Conservation (phyloP, 1,139 yeast genomes). For the Eremothecium gossypii region DNA sequence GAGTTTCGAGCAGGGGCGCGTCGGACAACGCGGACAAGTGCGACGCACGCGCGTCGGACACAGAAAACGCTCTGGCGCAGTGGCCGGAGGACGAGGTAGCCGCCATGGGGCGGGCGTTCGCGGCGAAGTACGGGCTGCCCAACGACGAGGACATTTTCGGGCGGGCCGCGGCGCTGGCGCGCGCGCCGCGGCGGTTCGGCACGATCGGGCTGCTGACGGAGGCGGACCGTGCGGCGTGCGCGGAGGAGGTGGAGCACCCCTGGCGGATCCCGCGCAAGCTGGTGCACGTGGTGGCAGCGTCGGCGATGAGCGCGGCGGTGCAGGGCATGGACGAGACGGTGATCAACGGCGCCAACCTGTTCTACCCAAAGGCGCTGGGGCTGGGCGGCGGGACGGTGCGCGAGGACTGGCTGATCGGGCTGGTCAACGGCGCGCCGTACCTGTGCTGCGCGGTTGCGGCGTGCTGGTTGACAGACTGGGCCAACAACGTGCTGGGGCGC, state of each 20-base stretch:
- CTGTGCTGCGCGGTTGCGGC: conserved; percentile 61
- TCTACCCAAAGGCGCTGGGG: conserved; percentile 52
- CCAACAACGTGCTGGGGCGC: conserved; percentile 58
- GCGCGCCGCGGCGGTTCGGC: conserved; percentile 51
- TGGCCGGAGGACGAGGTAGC: conserved; percentile 57
- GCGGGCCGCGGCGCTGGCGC: conserved; percentile 68
- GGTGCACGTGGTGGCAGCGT: conserved; percentile 56
- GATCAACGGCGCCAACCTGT: conserved; percentile 72
- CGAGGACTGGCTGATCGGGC: conserved; percentile 61
- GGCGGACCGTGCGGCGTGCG: conserved; percentile 49
- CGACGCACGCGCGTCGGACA: conserved; percentile 9
- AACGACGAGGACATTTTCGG: conserved; percentile 56
- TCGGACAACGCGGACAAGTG: conserved; percentile 4
- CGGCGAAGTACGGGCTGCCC: conserved; percentile 44
- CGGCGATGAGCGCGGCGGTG: conserved; percentile 84
- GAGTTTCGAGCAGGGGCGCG: too few species aligned
- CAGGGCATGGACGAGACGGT: conserved; percentile 93
- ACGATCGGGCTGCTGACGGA: conserved; percentile 48
- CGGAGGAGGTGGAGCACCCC: conserved; percentile 47
- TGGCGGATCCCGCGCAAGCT: conserved; percentile 45
- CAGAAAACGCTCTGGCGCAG: conserved; percentile 52
- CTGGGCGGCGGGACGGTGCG: conserved; percentile 40
- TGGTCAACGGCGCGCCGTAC: conserved; percentile 76
- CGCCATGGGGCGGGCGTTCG: conserved; percentile 65
- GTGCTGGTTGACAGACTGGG: conserved; percentile 65